Evolutionary conservation across 495 filamentous ascomycete species (phyloP).

Genomic region (Choiromyces venosus): DNA sequence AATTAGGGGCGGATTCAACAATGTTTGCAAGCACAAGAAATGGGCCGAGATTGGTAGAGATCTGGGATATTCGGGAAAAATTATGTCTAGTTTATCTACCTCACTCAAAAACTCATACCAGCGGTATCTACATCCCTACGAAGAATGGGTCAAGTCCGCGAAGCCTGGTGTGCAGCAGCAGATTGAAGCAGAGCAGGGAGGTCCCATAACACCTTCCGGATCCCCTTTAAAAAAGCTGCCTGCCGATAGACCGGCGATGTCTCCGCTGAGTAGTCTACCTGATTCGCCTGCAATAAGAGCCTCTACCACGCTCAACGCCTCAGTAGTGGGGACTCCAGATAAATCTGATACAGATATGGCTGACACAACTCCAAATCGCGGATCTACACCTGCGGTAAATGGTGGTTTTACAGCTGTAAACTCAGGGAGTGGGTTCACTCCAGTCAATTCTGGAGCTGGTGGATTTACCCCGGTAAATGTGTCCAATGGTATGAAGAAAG

Average conservation of each 20-base stretch:
- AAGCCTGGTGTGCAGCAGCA: slow-evolving; percentile 97
- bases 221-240: slow-evolving; percentile 77
- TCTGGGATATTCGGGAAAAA: slow-evolving; percentile 97
- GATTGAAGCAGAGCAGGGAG: slow-evolving; percentile 86
- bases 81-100: slow-evolving; percentile 99
- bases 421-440: slow-evolving; percentile 65
- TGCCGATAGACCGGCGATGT: slow-evolving; percentile 58
- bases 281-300: slow-evolving; percentile 68
- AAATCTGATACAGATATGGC: slow-evolving; percentile 42
- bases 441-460: slow-evolving; percentile 59
- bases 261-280: slow-evolving; percentile 47
- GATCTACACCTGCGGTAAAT: slow-evolving; percentile 45
- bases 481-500: slow-evolving; percentile 42
- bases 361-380: slow-evolving; percentile 40
- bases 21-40: slow-evolving; percentile 95
- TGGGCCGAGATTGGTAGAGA: slow-evolving; percentile 98
- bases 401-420: slow-evolving; percentile 86
- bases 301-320: slow-evolving; percentile 60
- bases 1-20: slow-evolving; percentile 83
- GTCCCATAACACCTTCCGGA: slow-evolving; percentile 84
- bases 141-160: slow-evolving; percentile 85
- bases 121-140: slow-evolving; percentile 91
- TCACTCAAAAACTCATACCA: slow-evolving; percentile 98
- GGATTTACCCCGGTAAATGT: slow-evolving; percentile 54
- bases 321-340: slow-evolving; percentile 50